These are phyloP conservation scores for Craspedostauros australis DNA, from an alignment of 108 stramenopile genomes.

Conservation along the genomic window DNA sequence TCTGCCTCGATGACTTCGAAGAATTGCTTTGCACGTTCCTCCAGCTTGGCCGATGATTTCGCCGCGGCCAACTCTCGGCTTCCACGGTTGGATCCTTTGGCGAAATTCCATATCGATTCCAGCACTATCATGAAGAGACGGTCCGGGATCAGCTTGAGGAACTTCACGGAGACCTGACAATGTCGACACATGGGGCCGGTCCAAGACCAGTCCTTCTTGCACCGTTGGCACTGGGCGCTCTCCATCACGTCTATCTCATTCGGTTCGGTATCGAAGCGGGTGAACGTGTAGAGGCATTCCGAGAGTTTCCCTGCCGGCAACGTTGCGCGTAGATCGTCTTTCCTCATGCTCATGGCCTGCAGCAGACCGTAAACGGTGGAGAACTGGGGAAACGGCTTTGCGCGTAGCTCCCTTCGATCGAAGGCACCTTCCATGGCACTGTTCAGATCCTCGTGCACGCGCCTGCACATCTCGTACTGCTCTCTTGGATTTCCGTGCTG, in stretches of 20 bases:
- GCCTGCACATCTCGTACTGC: constrained; percentile 28
- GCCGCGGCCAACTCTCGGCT: neutral
- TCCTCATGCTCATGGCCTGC: neutral
- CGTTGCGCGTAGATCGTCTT: neutral
- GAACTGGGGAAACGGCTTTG: constrained; percentile 3
- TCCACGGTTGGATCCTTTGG: constrained; percentile 4
- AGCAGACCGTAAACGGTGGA: constrained; percentile 1
- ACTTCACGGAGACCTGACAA: neutral
- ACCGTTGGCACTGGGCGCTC: neutral
- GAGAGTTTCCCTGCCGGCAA: neutral
- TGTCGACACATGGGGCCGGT: neutral
- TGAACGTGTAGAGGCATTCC: too few relatives aligned
- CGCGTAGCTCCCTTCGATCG: neutral
- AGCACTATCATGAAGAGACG: too few relatives aligned
- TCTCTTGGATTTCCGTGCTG: constrained; percentile 25
- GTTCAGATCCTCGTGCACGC: constrained; percentile 27
- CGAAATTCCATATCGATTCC: too few relatives aligned
- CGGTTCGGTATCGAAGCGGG: too few relatives aligned
- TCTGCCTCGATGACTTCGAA: constrained; percentile 31
- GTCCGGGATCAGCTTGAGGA: neutral
- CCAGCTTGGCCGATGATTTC: too few relatives aligned
- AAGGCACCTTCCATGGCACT: constrained; percentile 1
- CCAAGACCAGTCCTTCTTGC: neutral
- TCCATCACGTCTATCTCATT: neutral
- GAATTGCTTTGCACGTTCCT: constrained; percentile 24